A percentile compares a stretch with the other conserved stretches of the same genome.
Evolutionary conservation across 495 filamentous ascomycete species (phyloP).

Genomic region (Neurospora sp.): DNA sequence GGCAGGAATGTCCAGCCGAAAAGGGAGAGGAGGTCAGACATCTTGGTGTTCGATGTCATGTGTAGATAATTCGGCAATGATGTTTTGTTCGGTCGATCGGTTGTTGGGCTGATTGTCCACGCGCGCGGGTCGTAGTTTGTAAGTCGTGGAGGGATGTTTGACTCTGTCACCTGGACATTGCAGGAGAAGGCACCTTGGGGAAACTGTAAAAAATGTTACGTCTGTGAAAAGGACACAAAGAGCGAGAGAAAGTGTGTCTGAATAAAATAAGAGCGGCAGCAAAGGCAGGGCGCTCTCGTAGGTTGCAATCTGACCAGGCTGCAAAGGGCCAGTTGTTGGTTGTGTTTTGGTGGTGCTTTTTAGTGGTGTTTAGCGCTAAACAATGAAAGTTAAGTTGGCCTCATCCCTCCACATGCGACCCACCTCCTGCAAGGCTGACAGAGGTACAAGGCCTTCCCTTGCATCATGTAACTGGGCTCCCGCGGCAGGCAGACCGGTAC

Average conservation of each 20-base stretch:
- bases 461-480: neutral
- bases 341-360: neutral
- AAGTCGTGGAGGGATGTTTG: neutral
- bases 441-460: neutral
- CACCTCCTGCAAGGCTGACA: neutral
- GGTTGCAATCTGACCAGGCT: neutral
- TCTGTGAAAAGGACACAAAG: neutral
- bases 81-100: neutral
- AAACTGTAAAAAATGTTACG: neutral
- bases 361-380: neutral
- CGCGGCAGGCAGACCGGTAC: neutral
- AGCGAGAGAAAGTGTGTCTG: neutral
- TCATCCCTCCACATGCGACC: neutral
- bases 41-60: neutral
- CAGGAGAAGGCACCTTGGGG: neutral
- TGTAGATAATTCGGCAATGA: neutral
- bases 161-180: neutral
- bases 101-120: neutral
- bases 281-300: neutral
- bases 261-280: neutral
- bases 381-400: neutral
- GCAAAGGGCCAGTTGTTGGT: neutral
- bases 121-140: neutral
- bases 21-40: constrained; percentile 53
- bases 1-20: constrained; percentile 76